A percentile compares a stretch with the other conserved stretches of the same genome.
Evolutionary conservation across 192 early-diverging fungal species (phyloP).

Genomic region (Spizellomyces punctatus): DNA sequence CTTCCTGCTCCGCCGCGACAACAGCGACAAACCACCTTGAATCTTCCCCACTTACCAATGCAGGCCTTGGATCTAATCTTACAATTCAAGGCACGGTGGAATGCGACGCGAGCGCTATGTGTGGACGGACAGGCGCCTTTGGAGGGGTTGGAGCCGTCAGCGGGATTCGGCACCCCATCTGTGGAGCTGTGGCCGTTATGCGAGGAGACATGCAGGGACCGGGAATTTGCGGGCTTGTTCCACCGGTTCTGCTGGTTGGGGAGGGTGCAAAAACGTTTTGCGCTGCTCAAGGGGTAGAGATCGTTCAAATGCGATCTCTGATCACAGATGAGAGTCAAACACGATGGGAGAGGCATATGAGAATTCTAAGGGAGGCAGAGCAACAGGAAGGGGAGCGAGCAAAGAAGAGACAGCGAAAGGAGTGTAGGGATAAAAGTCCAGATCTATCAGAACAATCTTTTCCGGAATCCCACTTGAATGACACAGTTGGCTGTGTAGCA

Average conservation of each 20-base stretch:
- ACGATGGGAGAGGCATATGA: conserved; percentile 17
- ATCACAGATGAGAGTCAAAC: conserved; percentile 1
- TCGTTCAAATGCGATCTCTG: neutral
- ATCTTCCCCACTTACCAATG: conserved; percentile 54
- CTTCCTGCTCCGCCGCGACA: neutral
- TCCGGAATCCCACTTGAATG: conserved; percentile 32
- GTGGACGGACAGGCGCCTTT: conserved; percentile 55
- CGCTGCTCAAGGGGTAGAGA: neutral
- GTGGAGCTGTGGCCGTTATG: conserved; percentile 41
- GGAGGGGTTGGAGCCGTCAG: conserved; percentile 74
- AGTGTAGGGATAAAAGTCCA: neutral
- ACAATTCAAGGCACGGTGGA: conserved; percentile 73
- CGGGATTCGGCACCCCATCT: conserved; percentile 72
- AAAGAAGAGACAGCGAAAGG: neutral
- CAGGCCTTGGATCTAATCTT: conserved; percentile 79
- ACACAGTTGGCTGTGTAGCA: conserved; percentile 90
- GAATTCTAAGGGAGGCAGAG: conserved; percentile 8
- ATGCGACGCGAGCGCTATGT: conserved; percentile 88
- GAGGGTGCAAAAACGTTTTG: conserved; percentile 50
- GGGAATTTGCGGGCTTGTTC: conserved; percentile 55
- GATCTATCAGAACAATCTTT: neutral
- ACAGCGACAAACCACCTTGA: conserved; percentile 41
- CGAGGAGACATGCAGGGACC: conserved; percentile 44
- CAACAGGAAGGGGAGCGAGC: neutral
- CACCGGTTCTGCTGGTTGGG: conserved; percentile 59